phyloP scores from a whole-genome alignment of 257 asterid species.

The Nicotiana noctiflora region DNA sequence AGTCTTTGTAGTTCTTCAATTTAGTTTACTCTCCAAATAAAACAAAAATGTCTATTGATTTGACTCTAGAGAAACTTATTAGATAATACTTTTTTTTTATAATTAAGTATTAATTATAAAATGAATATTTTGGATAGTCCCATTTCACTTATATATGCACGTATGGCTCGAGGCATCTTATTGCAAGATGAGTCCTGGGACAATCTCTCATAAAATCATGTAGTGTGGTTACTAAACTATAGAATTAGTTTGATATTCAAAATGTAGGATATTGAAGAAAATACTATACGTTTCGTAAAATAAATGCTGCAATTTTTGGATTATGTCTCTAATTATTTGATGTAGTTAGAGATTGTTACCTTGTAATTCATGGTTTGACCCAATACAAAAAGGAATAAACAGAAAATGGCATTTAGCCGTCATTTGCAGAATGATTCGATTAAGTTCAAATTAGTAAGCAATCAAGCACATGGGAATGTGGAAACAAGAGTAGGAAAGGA shows the following conservation, averaged over 20 bases:
- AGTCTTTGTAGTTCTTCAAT: background rate
- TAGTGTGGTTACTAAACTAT: no score
- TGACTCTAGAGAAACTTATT: background rate
- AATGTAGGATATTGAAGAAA: no score
- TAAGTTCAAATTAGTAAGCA: background rate
- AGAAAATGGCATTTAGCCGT: slow-evolving; percentile 5
- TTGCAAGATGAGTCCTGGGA: no score
- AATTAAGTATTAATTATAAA: background rate
- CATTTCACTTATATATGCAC: background rate
- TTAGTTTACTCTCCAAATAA: background rate
- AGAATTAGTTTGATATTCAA: no score
- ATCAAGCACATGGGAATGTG: slow-evolving; percentile 11
- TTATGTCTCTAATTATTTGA: background rate
- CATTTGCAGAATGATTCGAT: slow-evolving; percentile 11
- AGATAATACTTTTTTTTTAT: background rate
- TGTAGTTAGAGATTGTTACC: background rate
- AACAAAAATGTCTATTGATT: background rate
- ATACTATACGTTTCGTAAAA: no score
- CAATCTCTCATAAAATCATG: no score
- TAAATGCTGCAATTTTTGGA: no score
- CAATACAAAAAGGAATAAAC: background rate
- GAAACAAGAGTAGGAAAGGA: background rate
- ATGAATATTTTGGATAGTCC: background rate
- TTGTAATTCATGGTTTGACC: background rate
- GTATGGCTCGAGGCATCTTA: background rate